Percentiles rank a stretch among this genome's conserved stretches.
Conservation (phyloP, 805 yeast species). For the Wickerhamiella brachini region DNA sequence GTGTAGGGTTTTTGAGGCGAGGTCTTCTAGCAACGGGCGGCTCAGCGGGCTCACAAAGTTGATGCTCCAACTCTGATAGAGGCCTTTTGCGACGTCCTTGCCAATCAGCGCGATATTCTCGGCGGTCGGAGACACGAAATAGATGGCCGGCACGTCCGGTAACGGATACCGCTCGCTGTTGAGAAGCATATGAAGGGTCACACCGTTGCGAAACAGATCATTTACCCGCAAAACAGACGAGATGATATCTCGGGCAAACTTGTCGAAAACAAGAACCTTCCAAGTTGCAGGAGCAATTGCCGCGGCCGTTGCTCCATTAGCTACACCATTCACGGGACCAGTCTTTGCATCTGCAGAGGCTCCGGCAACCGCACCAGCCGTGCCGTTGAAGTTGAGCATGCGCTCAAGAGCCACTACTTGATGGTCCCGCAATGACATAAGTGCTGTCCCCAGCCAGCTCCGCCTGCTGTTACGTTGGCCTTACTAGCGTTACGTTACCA, state of each 20-base stretch:
- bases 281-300: conserved; percentile 30
- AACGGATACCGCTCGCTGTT: conserved; percentile 61
- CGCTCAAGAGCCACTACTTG: conserved; percentile 46
- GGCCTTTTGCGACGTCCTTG: conserved; percentile 57
- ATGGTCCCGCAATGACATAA: conserved; percentile 18
- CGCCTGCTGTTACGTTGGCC: too few relatives aligned
- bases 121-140: conserved; percentile 76
- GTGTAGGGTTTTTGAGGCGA: conserved; percentile 66
- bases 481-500: too few relatives aligned
- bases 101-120: conserved; percentile 60
- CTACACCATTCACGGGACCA: not conserved
- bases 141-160: conserved; percentile 89
- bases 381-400: conserved; percentile 72
- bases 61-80: conserved; percentile 66
- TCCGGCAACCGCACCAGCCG: conserved; percentile 16
- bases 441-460: too few relatives aligned
- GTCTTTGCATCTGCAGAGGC: not conserved
- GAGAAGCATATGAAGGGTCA: conserved; percentile 76
- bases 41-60: conserved; percentile 75
- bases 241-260: conserved; percentile 66
- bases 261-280: conserved; percentile 82
- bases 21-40: conserved; percentile 70
- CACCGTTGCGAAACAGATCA: conserved; percentile 78
- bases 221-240: conserved; percentile 88
- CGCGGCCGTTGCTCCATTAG: not conserved